Evolutionary conservation across 441 rosid genomes (phyloP).

Genomic region (Jatropha podagrica): DNA sequence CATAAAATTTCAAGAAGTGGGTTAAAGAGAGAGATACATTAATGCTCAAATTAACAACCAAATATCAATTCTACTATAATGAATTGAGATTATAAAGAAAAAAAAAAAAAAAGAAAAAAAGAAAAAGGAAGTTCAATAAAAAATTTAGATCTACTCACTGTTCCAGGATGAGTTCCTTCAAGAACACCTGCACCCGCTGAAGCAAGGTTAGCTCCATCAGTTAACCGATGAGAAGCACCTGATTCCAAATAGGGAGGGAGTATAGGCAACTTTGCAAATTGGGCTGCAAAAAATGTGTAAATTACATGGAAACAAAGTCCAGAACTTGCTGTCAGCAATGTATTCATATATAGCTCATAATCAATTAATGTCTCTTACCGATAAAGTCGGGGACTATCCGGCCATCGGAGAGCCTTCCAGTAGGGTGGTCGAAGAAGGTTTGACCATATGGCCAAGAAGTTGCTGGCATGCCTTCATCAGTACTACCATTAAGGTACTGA

Average conservation of each 20-base stretch:
- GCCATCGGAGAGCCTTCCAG: slow-evolving; percentile 16
- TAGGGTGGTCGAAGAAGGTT: slow-evolving; percentile 13
- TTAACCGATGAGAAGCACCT: neutral
- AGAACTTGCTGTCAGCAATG: neutral
- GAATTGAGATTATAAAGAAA: neutral
- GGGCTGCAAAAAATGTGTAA: neutral
- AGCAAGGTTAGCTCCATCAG: slow-evolving; percentile 16
- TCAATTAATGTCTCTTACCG: neutral
- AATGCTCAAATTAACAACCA: neutral
- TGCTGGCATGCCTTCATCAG: slow-evolving; percentile 4
- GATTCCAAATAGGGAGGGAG: slow-evolving; percentile 10
- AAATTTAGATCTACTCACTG: neutral
- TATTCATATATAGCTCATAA: neutral
- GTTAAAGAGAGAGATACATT: neutral
- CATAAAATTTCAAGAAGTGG: neutral
- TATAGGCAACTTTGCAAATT: slow-evolving; percentile 8
- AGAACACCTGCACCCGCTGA: slow-evolving; percentile 18
- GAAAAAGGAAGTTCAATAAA: neutral
- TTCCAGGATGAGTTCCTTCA: slow-evolving; percentile 15
- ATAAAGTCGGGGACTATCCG: slow-evolving; percentile 10
- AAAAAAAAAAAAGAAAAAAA: no score
- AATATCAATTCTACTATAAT: neutral
- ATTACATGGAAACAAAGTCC: neutral
- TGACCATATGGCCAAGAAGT: slow-evolving; percentile 17
- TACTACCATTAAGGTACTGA: slow-evolving; percentile 11